Percentiles rank a stretch among this genome's conserved stretches.
Evolutionary conservation across 1,284 basidiomycete genomes (phyloP).

Genomic region (Omphalotus olearius): DNA sequence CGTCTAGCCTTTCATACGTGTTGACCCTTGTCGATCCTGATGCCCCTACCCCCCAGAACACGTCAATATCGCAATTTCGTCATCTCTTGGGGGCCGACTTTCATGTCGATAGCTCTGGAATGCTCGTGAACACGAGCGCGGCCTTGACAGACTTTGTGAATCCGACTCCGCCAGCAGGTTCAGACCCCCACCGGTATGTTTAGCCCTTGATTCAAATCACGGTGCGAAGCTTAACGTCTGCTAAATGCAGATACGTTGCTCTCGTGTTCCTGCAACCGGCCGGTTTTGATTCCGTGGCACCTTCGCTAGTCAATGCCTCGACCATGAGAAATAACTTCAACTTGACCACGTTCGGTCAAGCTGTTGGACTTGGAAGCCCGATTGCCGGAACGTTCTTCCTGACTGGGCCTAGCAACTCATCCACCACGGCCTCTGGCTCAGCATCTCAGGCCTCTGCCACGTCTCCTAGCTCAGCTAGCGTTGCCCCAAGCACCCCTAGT

Average conservation of each 20-base stretch:
- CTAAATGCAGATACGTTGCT: conserved; percentile 29
- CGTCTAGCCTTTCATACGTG: conserved; percentile 26
- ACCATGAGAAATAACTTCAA: conserved; percentile 32
- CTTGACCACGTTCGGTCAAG: conserved; percentile 25
- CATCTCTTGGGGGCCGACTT: conserved; percentile 43
- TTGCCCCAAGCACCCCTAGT: no score
- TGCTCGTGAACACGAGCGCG: conserved; percentile 34
- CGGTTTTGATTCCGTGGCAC: conserved; percentile 23
- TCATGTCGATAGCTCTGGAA: conserved; percentile 23
- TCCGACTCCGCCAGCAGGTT: conserved; percentile 40
- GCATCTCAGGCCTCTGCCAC: conserved; percentile 7
- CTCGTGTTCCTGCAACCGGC: conserved; percentile 30
- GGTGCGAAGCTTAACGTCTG: neutral
- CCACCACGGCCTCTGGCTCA: conserved; percentile 7
- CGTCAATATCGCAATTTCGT: conserved; percentile 36
- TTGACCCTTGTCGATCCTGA: conserved; percentile 47
- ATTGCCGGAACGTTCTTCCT: conserved; percentile 35
- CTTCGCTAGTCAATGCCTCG: conserved; percentile 26
- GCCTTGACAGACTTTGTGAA: conserved; percentile 36
- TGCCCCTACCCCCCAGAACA: conserved; percentile 41
- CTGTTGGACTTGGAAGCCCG: conserved; percentile 25
- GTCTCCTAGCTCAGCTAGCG: conserved; percentile 1
- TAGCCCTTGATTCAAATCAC: neutral
- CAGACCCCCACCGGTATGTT: conserved; percentile 45
- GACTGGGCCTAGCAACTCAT: conserved; percentile 25